phyloP scores from a whole-genome alignment of 306 rosid species.

The Amphicarpaea edgeworthii region DNA sequence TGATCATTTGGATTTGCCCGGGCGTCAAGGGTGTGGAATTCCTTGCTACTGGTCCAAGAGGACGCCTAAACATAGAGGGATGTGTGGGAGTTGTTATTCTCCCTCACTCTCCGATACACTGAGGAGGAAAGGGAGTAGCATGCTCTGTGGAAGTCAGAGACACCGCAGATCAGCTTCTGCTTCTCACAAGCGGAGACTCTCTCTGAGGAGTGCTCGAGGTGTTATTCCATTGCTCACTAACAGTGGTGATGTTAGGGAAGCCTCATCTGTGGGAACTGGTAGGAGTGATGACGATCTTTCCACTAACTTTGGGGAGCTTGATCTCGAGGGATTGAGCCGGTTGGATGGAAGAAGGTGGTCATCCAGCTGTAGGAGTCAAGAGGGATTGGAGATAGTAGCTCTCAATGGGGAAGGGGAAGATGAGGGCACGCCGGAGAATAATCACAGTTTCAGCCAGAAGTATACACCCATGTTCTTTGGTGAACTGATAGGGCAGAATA shows the following conservation, averaged over 20 bases:
- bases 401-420: constrained; percentile 76
- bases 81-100: constrained; percentile 82
- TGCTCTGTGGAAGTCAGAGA: constrained; percentile 79
- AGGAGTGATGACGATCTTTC: constrained; percentile 95
- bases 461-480: constrained; percentile 83
- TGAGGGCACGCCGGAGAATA: constrained; percentile 75
- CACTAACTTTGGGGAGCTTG: constrained; percentile 91
- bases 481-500: constrained; percentile 91
- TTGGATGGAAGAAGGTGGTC: constrained; percentile 99
- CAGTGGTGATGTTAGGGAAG: constrained; percentile 70
- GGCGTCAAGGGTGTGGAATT: constrained; percentile 93
- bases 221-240: constrained; percentile 80
- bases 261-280: constrained; percentile 87
- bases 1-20: constrained; percentile 75
- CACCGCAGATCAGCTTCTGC: constrained; percentile 57
- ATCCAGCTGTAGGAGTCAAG: constrained; percentile 92
- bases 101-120: constrained; percentile 88
- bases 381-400: constrained; percentile 86
- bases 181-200: constrained; percentile 64
- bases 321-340: constrained; percentile 95
- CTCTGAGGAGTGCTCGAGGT: constrained; percentile 75
- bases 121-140: constrained; percentile 85
- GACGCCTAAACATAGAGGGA: constrained; percentile 70
- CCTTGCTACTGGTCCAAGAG: constrained; percentile 96
- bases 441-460: constrained; percentile 77